A percentile compares a stretch with the other conserved stretches of the same genome.
These are phyloP conservation scores for Lactarius sanguifluus DNA, from an alignment of 768 basidiomycete genomes.

Conservation along the genomic window DNA sequence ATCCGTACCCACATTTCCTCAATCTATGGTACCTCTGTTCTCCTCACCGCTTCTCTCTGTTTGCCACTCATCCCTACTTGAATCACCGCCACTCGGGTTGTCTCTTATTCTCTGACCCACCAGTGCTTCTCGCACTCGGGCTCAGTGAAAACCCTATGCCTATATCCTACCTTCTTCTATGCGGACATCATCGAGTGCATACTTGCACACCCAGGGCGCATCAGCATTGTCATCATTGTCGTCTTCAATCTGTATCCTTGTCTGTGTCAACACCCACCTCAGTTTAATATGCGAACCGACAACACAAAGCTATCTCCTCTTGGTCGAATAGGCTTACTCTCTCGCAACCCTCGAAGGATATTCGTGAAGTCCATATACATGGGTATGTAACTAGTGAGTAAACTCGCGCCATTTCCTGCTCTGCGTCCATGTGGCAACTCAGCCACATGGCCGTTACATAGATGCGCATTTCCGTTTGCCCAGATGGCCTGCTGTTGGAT, in stretches of 20 bases:
- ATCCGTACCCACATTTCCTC: no score
- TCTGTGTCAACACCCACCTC: constrained; percentile 30
- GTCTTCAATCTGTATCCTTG: constrained; percentile 10
- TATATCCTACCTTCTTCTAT: constrained; percentile 45
- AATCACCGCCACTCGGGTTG: constrained; percentile 17
- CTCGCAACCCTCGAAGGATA: constrained; percentile 35
- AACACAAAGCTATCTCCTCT: constrained; percentile 31
- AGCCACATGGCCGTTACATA: constrained; percentile 11
- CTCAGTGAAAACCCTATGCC: constrained; percentile 85
- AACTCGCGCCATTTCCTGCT: constrained; percentile 12
- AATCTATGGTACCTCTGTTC: constrained; percentile 19
- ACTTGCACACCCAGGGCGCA: constrained; percentile 31
- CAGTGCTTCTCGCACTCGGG: no score
- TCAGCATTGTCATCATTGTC: constrained; percentile 20
- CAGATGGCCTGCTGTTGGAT: no score
- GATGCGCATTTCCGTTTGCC: not conserved
- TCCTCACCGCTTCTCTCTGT: constrained; percentile 9
- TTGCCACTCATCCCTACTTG: constrained; percentile 8
- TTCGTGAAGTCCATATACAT: constrained; percentile 52
- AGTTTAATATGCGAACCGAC: constrained; percentile 37
- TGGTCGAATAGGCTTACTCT: constrained; percentile 35
- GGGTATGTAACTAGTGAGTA: constrained; percentile 69
- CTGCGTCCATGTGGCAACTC: constrained; percentile 11
- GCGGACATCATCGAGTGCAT: constrained; percentile 40
- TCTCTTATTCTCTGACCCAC: constrained; percentile 62